These are phyloP conservation scores for Phyllosticta citriasiana DNA, from an alignment of 2,329 filamentous ascomycete species.

Conservation along the genomic window DNA sequence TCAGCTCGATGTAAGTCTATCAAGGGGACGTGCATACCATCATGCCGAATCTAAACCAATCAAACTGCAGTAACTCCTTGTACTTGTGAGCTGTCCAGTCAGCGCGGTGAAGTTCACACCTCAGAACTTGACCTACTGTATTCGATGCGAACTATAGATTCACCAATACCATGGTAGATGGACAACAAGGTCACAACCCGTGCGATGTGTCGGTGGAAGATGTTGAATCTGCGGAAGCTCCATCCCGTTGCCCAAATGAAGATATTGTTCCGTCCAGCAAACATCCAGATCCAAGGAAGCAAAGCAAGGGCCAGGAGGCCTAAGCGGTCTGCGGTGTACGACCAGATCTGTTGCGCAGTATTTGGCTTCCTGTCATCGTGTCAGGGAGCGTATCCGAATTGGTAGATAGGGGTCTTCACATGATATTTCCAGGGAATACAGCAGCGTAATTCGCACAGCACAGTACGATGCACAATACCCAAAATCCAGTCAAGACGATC, in stretches of 20 bases:
- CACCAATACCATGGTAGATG: constrained; percentile 52
- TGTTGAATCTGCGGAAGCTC: constrained; percentile 56
- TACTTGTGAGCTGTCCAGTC: background rate
- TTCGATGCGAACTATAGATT: constrained; percentile 38
- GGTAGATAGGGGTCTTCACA: constrained; percentile 23
- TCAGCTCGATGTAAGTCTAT: background rate
- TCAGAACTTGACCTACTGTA: constrained; percentile 9
- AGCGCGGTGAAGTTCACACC: background rate
- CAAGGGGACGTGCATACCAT: background rate
- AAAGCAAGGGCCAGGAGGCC: constrained; percentile 56
- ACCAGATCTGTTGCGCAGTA: constrained; percentile 32
- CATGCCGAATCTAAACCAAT: background rate
- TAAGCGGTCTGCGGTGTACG: constrained; percentile 53
- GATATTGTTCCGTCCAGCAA: constrained; percentile 56
- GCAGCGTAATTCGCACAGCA: constrained; percentile 36
- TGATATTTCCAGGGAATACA: constrained; percentile 36
- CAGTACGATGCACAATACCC: constrained; percentile 34
- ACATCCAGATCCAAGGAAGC: constrained; percentile 55
- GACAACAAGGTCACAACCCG: constrained; percentile 53
- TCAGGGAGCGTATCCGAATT: background rate
- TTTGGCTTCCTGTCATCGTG: constrained; percentile 16
- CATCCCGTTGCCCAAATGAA: constrained; percentile 59
- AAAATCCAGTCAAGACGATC: constrained; percentile 35
- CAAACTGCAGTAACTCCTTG: background rate
- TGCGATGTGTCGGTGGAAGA: constrained; percentile 58